These are phyloP conservation scores for Solanum aculeatissimum DNA, from an alignment of 305 asterid genomes.

Conservation along the genomic window DNA sequence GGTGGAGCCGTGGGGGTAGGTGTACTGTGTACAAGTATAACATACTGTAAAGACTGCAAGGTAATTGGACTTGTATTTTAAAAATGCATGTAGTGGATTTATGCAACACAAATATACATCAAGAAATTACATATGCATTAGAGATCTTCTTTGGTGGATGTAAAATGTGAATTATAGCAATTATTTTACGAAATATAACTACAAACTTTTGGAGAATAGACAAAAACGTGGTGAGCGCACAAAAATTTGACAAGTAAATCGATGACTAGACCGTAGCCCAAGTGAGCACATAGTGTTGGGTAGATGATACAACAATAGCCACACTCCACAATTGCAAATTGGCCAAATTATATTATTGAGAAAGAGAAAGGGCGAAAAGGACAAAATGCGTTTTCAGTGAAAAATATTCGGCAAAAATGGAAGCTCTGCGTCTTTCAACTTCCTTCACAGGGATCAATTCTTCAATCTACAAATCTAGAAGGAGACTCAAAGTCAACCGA, in stretches of 20 bases:
- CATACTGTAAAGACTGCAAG: neutral
- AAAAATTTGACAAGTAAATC: neutral
- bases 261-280: neutral
- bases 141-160: neutral
- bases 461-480: slow-evolving; percentile 14
- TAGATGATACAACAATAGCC: slow-evolving; percentile 6
- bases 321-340: neutral
- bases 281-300: slow-evolving; percentile 16
- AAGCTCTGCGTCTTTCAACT: slow-evolving; percentile 24
- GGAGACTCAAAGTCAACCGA: slow-evolving; percentile 23
- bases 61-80: neutral
- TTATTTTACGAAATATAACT: neutral
- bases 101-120: neutral
- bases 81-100: neutral
- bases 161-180: neutral
- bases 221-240: neutral
- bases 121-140: too few species aligned
- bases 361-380: neutral
- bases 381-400: neutral
- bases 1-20: neutral
- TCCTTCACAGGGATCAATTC: slow-evolving; percentile 15
- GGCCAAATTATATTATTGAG: neutral
- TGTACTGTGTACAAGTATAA: neutral
- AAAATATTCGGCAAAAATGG: slow-evolving; percentile 18
- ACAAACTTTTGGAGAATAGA: neutral